Base-by-base conservation (phyloP, 2,329 filamentous ascomycete genomes). In the Neodidymelliopsis sp. region DNA sequence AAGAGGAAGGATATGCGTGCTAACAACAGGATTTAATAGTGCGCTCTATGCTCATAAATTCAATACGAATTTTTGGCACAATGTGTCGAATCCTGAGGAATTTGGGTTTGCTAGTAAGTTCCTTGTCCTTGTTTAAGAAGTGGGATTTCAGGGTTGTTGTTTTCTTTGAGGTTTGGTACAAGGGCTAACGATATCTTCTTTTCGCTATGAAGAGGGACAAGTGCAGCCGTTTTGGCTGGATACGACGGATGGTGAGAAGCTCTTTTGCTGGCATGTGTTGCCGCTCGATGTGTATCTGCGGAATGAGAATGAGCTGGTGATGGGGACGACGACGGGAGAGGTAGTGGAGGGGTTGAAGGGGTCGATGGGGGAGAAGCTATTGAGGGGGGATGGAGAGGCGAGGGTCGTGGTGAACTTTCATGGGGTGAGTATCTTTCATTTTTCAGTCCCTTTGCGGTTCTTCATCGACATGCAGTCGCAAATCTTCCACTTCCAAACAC, bases 211-310 rank as follows among this genome's bases (percentile, higher is more conserved):
- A 93, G 89, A 85, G 67, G 91, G 91, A 60, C 93, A 97, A 75
- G 88, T 96, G 2, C 91, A 90, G 5, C 89, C 93, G 0, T 97
- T 97, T 70, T 85, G 83, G 36, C 74, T 97, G 27, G 76, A 75
- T 4, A 94, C 91, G 0, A 77, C 84, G 1, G 92, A 97, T 69
- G 84, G 85, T 28, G 87, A 92, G 71, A 84, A 78, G 2, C 76
- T 97, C 13, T 95, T 94, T 67, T 89, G 89, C 19, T 97, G 93
- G 93, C 93, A 97, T 66, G 81, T 97, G 44, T 76, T 97, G 37
- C 93, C 93, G 0, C 74, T 95, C 6, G 84, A 87, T 40, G 77
- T 90, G 0, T 96, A 95, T 69, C 78, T 84, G 6, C 79, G 87
- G 57, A 82, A 96, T 61, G 88, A 95, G 63, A 74, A 79, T 16